phyloP scores from a whole-genome alignment of 306 rosid genomes.

The Corylus avellana region DNA sequence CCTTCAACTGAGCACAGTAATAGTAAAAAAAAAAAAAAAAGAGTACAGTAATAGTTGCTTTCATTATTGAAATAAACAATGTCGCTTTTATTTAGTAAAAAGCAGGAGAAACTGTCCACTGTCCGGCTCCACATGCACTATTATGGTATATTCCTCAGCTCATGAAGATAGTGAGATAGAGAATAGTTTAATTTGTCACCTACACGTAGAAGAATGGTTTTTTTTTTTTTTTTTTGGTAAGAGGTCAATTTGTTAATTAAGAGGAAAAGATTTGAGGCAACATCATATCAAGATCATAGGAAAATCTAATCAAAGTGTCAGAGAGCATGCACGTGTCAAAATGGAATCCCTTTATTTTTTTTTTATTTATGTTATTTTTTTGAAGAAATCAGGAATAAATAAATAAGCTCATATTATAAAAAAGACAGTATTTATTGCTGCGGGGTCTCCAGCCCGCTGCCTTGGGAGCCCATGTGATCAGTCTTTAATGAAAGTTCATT shows the following conservation, averaged over 20 bases:
- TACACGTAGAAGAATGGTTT: not conserved
- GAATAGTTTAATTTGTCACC: no score
- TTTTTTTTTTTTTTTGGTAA: not conserved
- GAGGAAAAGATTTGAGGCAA: not conserved
- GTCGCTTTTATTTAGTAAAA: no score
- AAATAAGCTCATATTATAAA: not conserved
- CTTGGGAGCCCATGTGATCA: not conserved
- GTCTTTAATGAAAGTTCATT: not conserved
- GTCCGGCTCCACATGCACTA: no score
- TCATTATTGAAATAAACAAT: no score
- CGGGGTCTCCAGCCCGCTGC: not conserved
- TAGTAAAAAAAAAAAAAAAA: no score
- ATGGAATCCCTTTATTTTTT: not conserved
- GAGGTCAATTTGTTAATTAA: not conserved
- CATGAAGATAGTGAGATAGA: no score
- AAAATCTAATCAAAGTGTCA: not conserved
- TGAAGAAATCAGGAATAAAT: no score
- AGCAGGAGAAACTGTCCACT: no score
- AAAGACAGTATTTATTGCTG: not conserved
- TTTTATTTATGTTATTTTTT: no score
- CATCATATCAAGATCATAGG: not conserved
- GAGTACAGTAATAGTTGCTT: no score
- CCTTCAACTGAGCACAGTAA: no score
- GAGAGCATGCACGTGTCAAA: not conserved
- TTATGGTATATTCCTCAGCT: no score